Base-by-base conservation (phyloP, 306 rosid genomes). In the Begonia fuchsioides region DNA sequence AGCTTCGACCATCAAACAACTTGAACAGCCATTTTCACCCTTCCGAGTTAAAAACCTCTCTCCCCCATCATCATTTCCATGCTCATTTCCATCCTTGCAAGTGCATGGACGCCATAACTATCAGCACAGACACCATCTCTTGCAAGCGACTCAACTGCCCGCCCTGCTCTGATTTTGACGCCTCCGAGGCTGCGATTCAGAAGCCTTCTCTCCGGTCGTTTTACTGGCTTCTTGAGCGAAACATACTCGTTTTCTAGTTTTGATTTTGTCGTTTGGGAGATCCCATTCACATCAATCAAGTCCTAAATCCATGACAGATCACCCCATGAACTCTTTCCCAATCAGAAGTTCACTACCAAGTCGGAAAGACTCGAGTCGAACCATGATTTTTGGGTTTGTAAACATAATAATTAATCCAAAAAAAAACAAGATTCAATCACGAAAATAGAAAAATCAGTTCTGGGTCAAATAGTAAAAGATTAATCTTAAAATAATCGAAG, bases 1-100 rank as follows among this genome's bases (percentile, higher is more conserved):
- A 32, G 51, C 16, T 48, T n/a, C n/a, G n/a, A n/a, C n/a, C 62
- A 57, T 54, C 57, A 75, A 57, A 73, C 69, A 49, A 64, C 82
- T 75, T 75, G 72, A 82, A 75, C 86, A 17, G 64, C 76, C 70
- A 48, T 66, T 53, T 72, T 58, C 64, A 70, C 50, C 26, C 52
- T n/a, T 72, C 71, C 71, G 7, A 71, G 72, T 57, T 0, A 55
- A 64, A 46, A 8, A 6, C 19, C 10, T 32, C 12, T 20, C 32
- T 20, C 32, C 32, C 35, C 0, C 17, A 52, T 55, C 54, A 55
- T 50, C 17, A 55, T 50, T 39, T 50, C 57, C 43, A 20, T 49
- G 32, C 9, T 67, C 52, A 26, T 54, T 77, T 59, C n/a, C n/a
- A n/a, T 62, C 69, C 32, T 20, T 20, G 74, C 60, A 66, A 72